phyloP scores from a whole-genome alignment of 306 rosid species.

The Crotalaria pallida region DNA sequence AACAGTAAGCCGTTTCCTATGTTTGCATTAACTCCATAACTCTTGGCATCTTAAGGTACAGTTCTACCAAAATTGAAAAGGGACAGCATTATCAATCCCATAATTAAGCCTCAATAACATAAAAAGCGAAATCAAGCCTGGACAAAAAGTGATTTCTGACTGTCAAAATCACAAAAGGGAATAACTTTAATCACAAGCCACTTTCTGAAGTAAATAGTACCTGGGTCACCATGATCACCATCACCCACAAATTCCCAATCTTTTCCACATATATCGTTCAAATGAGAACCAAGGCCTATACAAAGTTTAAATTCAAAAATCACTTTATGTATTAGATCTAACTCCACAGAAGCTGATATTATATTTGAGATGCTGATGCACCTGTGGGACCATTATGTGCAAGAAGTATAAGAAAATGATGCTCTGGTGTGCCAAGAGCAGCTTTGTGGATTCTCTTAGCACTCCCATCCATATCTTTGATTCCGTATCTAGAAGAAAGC shows the following conservation, averaged over 20 bases:
- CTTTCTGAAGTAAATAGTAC: conserved; percentile 29
- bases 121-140: not conserved
- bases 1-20: conserved; percentile 2
- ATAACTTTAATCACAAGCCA: not conserved
- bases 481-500: conserved; percentile 32
- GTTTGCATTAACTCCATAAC: conserved; percentile 12
- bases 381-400: conserved; percentile 94
- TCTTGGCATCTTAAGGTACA: conserved; percentile 8
- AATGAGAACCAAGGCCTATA: conserved; percentile 85
- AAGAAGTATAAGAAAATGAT: conserved; percentile 57
- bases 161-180: conserved; percentile 7
- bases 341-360: not conserved
- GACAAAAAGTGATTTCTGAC: not conserved
- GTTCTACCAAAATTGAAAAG: conserved; percentile 16
- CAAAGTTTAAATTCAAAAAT: conserved; percentile 16
- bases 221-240: conserved; percentile 92
- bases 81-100: conserved; percentile 1
- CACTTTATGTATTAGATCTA: conserved; percentile 2
- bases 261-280: conserved; percentile 83
- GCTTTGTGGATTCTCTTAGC: conserved; percentile 65
- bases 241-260: conserved; percentile 61
- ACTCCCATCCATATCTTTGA: conserved; percentile 63
- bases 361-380: conserved; percentile 19
- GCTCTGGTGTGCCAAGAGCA: conserved; percentile 57
- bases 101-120: not conserved